Evolutionary conservation across 2,329 filamentous ascomycete species (phyloP).

Genomic region (Trichoderma koningii): DNA sequence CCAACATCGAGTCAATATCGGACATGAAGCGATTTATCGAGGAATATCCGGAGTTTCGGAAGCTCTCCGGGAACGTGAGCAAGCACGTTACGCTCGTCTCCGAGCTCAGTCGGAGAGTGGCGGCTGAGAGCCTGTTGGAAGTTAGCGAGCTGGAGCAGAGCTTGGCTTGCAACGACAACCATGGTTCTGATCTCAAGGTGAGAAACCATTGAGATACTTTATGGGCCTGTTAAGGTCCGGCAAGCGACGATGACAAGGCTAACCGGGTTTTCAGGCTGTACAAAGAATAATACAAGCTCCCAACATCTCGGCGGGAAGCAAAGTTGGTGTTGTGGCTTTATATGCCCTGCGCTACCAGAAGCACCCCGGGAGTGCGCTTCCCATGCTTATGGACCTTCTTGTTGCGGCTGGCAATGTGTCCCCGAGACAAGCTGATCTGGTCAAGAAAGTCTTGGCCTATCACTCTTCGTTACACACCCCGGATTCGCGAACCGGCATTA

Average conservation of each 20-base stretch:
- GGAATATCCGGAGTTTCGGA: slow-evolving; percentile 96
- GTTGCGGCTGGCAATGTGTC: slow-evolving; percentile 80
- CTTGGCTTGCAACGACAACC: slow-evolving; percentile 94
- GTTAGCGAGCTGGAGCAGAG: slow-evolving; percentile 97
- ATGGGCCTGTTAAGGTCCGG: neutral
- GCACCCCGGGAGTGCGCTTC: slow-evolving; percentile 77
- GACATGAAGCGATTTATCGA: slow-evolving; percentile 99
- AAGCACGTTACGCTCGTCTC: slow-evolving; percentile 97
- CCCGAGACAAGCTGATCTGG: slow-evolving; percentile 72
- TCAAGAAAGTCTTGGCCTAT: slow-evolving; percentile 81
- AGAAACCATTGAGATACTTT: neutral
- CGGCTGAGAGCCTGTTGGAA: slow-evolving; percentile 84
- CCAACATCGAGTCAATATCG: slow-evolving; percentile 93
- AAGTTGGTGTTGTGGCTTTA: slow-evolving; percentile 87
- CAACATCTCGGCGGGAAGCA: slow-evolving; percentile 75
- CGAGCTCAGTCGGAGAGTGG: slow-evolving; percentile 86
- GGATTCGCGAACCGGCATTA: slow-evolving; percentile 74
- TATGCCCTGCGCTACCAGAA: slow-evolving; percentile 93
- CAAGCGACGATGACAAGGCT: slow-evolving; percentile 27
- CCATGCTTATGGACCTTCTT: slow-evolving; percentile 84
- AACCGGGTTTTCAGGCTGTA: slow-evolving; percentile 60
- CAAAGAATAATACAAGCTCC: slow-evolving; percentile 84
- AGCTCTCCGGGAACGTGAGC: slow-evolving; percentile 95
- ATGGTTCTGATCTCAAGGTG: slow-evolving; percentile 87
- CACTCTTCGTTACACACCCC: slow-evolving; percentile 82